A percentile compares a stretch with the other conserved stretches of the same genome.
Conservation (phyloP, 139 green algal species). For the Chlorella sp. region DNA sequence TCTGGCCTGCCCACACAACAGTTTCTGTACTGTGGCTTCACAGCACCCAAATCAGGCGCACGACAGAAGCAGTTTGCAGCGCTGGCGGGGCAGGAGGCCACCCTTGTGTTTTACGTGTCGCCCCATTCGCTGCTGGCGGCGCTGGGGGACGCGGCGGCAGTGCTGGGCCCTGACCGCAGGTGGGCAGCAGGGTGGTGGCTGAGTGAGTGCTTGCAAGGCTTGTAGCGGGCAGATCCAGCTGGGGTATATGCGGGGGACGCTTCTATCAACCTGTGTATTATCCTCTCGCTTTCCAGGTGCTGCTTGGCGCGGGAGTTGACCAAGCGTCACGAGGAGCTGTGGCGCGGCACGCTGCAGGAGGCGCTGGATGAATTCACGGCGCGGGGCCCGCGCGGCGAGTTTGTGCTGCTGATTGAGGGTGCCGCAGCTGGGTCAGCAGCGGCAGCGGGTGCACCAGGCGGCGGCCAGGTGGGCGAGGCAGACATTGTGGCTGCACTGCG, state of each 20-base stretch:
- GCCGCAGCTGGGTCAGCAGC: background rate
- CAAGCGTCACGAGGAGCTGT: slow-evolving; percentile 91
- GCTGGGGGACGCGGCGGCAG: slow-evolving; percentile 60
- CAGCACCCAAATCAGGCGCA: slow-evolving; percentile 73
- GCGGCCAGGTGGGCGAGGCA: background rate
- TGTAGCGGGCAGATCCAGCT: no score
- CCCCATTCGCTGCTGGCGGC: slow-evolving; percentile 73
- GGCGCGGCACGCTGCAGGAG: slow-evolving; percentile 57
- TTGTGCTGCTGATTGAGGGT: slow-evolving; percentile 79
- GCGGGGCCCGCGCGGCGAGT: slow-evolving; percentile 59
- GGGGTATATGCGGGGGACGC: no score
- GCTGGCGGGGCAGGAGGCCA: slow-evolving; percentile 49
- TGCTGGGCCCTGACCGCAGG: slow-evolving; percentile 64
- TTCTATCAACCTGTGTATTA: no score
- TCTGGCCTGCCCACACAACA: slow-evolving; percentile 73
- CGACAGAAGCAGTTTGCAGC: slow-evolving; percentile 53
- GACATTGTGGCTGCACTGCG: slow-evolving; percentile 36
- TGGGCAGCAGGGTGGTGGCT: background rate
- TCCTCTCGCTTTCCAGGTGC: slow-evolving; percentile 48
- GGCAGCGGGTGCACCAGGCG: no score
- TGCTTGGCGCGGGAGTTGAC: slow-evolving; percentile 91
- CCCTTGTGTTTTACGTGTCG: slow-evolving; percentile 83
- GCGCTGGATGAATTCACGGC: slow-evolving; percentile 22
- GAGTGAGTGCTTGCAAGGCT: background rate
- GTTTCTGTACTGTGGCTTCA: slow-evolving; percentile 90